These are phyloP conservation scores for Curvularia eragrostidis DNA, from an alignment of 2,329 filamentous ascomycete species.

Conservation along the genomic window DNA sequence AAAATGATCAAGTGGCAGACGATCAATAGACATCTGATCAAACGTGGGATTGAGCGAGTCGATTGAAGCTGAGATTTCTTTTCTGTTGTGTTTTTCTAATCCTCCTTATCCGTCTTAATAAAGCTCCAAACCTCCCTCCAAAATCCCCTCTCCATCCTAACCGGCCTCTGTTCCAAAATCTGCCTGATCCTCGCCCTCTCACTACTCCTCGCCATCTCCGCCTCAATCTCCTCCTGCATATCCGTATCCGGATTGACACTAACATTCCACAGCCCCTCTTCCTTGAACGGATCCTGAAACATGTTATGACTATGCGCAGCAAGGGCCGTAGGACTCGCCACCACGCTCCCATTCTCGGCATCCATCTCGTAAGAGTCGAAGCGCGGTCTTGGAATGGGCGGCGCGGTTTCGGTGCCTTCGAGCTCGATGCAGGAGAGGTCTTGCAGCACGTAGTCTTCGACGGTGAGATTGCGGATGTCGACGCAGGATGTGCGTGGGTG, in stretches of 20 bases:
- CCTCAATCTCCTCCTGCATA: conserved; percentile 24
- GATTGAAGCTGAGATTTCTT: background rate
- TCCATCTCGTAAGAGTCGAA: conserved; percentile 20
- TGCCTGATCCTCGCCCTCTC: conserved; percentile 19
- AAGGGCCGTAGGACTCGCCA: background rate
- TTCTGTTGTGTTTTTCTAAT: background rate
- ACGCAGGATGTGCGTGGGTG: conserved; percentile 21
- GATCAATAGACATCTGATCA: too few species aligned
- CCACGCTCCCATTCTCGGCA: conserved; percentile 6
- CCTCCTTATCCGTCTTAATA: conserved; percentile 25
- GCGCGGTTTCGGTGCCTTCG: conserved; percentile 10
- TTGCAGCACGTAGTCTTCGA: conserved; percentile 27
- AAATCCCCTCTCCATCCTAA: conserved; percentile 20
- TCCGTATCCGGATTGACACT: conserved; percentile 15
- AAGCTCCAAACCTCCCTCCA: conserved; percentile 36
- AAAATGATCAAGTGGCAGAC: background rate
- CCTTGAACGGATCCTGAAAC: conserved; percentile 11
- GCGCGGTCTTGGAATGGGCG: conserved; percentile 4
- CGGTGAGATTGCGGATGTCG: conserved; percentile 27
- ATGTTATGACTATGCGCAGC: background rate
- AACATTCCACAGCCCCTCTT: background rate
- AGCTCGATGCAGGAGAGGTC: conserved; percentile 26
- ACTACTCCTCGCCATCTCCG: conserved; percentile 16
- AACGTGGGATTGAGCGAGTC: background rate
- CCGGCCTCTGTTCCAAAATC: conserved; percentile 22